Conservation (phyloP, 169 alveolate species). For the Cryptosporidium ubiquitum region DNA sequence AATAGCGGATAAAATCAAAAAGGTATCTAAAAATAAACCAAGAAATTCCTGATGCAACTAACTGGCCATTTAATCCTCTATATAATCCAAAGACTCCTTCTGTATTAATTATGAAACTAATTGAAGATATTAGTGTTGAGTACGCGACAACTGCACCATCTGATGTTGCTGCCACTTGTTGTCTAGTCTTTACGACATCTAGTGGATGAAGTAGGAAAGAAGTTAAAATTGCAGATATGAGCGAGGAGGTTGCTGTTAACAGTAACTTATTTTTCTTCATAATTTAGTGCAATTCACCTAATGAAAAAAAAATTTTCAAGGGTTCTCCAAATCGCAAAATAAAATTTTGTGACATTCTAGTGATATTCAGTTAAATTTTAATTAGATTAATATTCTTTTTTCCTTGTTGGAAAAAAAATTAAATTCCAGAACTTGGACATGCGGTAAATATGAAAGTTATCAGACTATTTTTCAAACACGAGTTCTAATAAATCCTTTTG, state of each 20-base stretch:
- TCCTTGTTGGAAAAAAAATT: constrained; percentile 1
- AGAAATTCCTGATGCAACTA: constrained; percentile 58
- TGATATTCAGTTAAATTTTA: not conserved
- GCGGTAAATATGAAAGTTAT: not conserved
- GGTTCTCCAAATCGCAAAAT: not conserved
- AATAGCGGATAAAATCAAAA: constrained; percentile 46
- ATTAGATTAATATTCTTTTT: not conserved
- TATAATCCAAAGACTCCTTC: constrained; percentile 50
- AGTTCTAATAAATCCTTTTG: not conserved
- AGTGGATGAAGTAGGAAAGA: constrained; percentile 50
- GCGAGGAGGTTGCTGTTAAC: constrained; percentile 29
- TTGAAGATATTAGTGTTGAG: constrained; percentile 11
- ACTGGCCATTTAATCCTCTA: constrained; percentile 34
- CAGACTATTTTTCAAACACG: not conserved
- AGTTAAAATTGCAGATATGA: constrained; percentile 44
- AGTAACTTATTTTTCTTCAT: constrained; percentile 17
- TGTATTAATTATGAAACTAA: constrained; percentile 4
- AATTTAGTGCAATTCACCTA: not conserved
- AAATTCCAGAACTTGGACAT: not conserved
- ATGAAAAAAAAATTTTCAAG: not conserved
- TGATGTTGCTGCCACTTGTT: constrained; percentile 56
- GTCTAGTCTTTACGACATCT: constrained; percentile 66
- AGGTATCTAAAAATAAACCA: constrained; percentile 65
- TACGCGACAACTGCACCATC: constrained; percentile 59
- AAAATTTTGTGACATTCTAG: not conserved